phyloP scores from a whole-genome alignment of 2,329 filamentous ascomycete genomes.

The Chaetomiaceae sp. region DNA sequence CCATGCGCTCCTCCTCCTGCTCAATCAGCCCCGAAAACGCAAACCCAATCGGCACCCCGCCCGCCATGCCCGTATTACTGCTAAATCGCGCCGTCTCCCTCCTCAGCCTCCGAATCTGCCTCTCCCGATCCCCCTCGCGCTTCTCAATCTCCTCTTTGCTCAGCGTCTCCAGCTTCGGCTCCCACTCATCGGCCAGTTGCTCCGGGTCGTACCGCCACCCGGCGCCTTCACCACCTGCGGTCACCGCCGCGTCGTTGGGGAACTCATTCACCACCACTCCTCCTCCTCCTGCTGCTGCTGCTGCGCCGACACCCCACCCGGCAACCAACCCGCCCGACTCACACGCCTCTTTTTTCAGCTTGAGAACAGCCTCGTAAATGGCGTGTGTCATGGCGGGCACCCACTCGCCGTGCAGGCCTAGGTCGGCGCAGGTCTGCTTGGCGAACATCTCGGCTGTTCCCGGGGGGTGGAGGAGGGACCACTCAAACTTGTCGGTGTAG shows the following conservation, averaged over 20 bases:
- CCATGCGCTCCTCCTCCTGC: constrained; percentile 76
- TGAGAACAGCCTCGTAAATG: constrained; percentile 91
- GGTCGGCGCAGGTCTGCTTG: constrained; percentile 84
- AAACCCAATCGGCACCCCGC: constrained; percentile 61
- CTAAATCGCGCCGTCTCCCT: constrained; percentile 91
- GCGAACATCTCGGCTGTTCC: constrained; percentile 91
- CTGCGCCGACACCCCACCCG: constrained; percentile 51
- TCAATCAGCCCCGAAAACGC: constrained; percentile 49
- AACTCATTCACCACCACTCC: constrained; percentile 61
- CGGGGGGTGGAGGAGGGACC: constrained; percentile 88
- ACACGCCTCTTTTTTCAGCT: constrained; percentile 92
- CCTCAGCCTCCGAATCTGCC: constrained; percentile 79
- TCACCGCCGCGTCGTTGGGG: constrained; percentile 76
- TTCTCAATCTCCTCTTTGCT: constrained; percentile 98
- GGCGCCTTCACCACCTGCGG: constrained; percentile 42
- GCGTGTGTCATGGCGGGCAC: constrained; percentile 90
- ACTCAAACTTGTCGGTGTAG: constrained; percentile 97
- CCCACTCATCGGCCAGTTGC: constrained; percentile 78
- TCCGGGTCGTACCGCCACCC: constrained; percentile 97
- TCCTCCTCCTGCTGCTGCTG: constrained; percentile 27
- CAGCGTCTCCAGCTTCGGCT: constrained; percentile 73
- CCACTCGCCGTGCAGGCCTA: constrained; percentile 89
- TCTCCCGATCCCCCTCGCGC: constrained; percentile 87
- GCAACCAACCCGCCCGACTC: constrained; percentile 85
- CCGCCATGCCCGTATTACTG: constrained; percentile 75